These are phyloP conservation scores for Trichophyton rubrum DNA, from an alignment of 2,329 filamentous ascomycete species.

Conservation along the genomic window DNA sequence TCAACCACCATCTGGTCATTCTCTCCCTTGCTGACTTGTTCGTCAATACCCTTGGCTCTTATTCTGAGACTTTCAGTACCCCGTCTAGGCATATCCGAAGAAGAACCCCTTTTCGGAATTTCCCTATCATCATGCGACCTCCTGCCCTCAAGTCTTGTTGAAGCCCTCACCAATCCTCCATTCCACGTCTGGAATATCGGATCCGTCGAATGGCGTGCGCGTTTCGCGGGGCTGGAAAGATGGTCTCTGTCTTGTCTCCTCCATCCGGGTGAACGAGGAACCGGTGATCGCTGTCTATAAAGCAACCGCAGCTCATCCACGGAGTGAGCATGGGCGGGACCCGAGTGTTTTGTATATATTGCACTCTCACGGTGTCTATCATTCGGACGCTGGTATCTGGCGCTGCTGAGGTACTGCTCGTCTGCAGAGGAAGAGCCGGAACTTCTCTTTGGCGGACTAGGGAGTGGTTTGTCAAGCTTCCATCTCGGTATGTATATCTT, in stretches of 20 bases:
- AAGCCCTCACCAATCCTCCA: neutral
- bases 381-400: neutral
- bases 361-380: neutral
- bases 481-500: constrained; percentile 1
- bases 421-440: neutral
- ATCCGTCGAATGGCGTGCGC: neutral
- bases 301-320: neutral
- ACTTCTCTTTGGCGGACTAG: neutral
- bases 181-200: neutral
- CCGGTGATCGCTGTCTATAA: neutral
- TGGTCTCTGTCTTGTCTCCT: neutral
- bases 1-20: neutral
- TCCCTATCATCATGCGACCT: neutral
- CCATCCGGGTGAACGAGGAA: neutral
- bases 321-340: neutral
- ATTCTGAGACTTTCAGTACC: no score
- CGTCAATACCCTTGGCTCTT: neutral
- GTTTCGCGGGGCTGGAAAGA: neutral
- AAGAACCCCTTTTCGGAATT: neutral
- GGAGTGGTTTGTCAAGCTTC: constrained; percentile 6
- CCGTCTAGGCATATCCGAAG: neutral
- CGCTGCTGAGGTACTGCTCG: neutral
- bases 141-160: neutral
- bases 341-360: neutral
- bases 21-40: neutral